Evolutionary conservation across 106 monocot species (phyloP), one percentile per base, ranked within the genome.

Genomic region (Dendrobium chrysotoxum): DNA sequence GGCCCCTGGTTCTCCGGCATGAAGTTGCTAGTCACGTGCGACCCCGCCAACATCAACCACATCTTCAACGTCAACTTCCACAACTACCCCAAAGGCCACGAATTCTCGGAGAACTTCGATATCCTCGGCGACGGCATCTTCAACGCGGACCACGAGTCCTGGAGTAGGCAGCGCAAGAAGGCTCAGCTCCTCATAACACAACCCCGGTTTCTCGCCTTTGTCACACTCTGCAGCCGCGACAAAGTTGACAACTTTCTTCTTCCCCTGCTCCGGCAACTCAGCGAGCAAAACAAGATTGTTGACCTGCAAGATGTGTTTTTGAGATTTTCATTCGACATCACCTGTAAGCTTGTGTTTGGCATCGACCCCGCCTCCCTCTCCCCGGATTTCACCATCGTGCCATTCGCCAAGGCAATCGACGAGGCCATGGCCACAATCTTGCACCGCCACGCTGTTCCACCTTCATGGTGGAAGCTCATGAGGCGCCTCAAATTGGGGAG

Each of bases 1-100:
- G 84, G 84, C n/a, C 84, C 84, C 1, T 50, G 72, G 74, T n/a
- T 79, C 57, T 53, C 50, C 61, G 7, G 42, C 45, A 75, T 84
- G 79, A 42, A 75, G 74, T 10, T 76, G 25, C 38, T 89, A 5
- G 0, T 72, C 21, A 89, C 89, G 0, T 58, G 58, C 53, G 86
- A 91, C 40, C 91, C 91, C 0, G 84, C 86, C 30, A 88, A 88
- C 70, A 53, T 83, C 7, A 80, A 84, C 74, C 88, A 91, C 55
- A 54, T 91, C 75, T 91, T 87, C 83, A 88, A 76, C 40, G 28
- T 78, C 40, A 81, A 83, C 78, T 88, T 91, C 82, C 1, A 41
- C 25, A 81, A 86, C 75, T 91, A 86, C 76, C 88, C 88, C 1
- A 91, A 91, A 61, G 91, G 91, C 38, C 47, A 31, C 1, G 86